phyloP scores from a whole-genome alignment of 2,329 filamentous ascomycete species.

The Venturia asperata region DNA sequence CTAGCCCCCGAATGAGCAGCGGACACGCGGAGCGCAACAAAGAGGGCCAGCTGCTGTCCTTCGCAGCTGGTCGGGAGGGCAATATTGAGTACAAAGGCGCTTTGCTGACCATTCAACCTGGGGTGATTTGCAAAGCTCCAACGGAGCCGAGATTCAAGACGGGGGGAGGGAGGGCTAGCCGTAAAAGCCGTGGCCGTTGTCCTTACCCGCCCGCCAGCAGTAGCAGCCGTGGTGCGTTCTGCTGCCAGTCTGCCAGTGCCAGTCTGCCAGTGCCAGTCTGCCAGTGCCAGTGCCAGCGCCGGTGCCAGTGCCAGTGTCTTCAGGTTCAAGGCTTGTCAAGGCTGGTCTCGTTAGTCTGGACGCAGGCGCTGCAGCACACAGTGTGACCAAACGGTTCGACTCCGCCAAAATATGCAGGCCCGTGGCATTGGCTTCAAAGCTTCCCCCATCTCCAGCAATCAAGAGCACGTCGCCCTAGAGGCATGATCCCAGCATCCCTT shows the following conservation, averaged over 20 bases:
- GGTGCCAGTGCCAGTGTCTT: too few species aligned
- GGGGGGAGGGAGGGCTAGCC: not conserved
- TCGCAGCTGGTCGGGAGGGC: not conserved
- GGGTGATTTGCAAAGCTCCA: not conserved
- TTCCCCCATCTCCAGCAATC: constrained; percentile 1
- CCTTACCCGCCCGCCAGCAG: not conserved
- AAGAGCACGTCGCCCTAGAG: constrained; percentile 14
- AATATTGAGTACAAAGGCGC: constrained; percentile 12
- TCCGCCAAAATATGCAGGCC: constrained; percentile 11
- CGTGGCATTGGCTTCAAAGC: constrained; percentile 6
- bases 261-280: too few species aligned
- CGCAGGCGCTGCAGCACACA: not conserved
- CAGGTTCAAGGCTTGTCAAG: not conserved
- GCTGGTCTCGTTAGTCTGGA: not conserved
- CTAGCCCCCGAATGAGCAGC: not conserved
- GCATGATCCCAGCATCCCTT: constrained; percentile 15
- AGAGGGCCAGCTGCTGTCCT: not conserved
- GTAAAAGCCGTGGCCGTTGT: not conserved
- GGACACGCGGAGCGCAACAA: not conserved
- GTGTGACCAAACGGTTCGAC: constrained; percentile 5
- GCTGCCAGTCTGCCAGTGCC: too few species aligned
- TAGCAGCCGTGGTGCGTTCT: too few species aligned
- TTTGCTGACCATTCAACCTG: constrained; percentile 2
- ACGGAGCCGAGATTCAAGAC: not conserved
- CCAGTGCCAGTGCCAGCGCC: too few species aligned